phyloP scores from a whole-genome alignment of 2,329 filamentous ascomycete genomes.

The Aureobasidium vineae region DNA sequence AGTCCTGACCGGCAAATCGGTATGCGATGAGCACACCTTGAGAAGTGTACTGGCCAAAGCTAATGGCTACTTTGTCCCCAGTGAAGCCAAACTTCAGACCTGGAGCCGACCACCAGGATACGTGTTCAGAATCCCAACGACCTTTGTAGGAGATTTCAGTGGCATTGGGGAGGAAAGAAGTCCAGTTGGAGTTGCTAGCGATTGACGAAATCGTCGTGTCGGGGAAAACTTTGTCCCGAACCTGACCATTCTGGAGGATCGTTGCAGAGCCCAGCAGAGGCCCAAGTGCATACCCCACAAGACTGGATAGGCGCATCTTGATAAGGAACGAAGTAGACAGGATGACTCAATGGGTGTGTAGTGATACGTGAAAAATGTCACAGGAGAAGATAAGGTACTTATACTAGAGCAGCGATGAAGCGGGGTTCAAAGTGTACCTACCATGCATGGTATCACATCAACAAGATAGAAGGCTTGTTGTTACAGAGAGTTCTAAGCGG shows the following conservation, averaged over 20 bases:
- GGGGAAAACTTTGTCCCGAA: conserved; percentile 42
- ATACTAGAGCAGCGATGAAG: neutral
- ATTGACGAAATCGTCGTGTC: conserved; percentile 41
- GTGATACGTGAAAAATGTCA: neutral
- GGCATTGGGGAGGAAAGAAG: conserved; percentile 52
- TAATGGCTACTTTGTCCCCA: conserved; percentile 53
- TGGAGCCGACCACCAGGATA: conserved; percentile 53
- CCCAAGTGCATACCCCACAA: neutral
- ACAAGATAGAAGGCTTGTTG: neutral
- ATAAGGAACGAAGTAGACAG: neutral
- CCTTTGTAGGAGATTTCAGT: conserved; percentile 61
- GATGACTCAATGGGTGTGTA: too few relatives aligned
- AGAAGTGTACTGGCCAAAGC: conserved; percentile 54
- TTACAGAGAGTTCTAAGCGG: neutral
- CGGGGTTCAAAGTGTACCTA: neutral
- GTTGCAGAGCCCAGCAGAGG: conserved; percentile 31
- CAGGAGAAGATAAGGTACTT: neutral
- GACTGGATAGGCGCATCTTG: conserved; percentile 5
- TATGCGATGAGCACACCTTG: conserved; percentile 56
- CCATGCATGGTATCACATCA: neutral
- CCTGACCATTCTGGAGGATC: conserved; percentile 47
- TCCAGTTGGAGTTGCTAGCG: conserved; percentile 42
- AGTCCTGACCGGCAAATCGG: conserved; percentile 58
- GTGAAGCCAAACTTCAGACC: conserved; percentile 58
- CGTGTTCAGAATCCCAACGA: conserved; percentile 59